phyloP scores from a whole-genome alignment of 202 grass and related monocot species.

The Saccharum hybrid region DNA sequence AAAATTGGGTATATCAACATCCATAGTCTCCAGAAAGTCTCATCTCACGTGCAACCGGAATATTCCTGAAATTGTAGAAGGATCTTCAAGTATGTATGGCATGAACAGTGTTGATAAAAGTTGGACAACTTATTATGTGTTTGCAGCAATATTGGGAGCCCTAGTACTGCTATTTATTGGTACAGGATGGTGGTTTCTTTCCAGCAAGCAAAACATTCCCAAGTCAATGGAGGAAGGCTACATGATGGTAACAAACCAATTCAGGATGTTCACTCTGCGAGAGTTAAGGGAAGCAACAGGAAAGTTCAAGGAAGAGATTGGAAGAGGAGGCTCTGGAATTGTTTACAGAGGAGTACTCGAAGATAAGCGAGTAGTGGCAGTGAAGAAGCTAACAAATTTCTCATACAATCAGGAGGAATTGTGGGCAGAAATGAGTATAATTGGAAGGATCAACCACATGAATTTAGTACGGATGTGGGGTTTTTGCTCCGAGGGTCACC shows the following conservation, averaged over 20 bases:
- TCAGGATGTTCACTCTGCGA: conserved; percentile 63
- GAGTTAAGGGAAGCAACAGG: conserved; percentile 70
- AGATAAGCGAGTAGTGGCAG: conserved; percentile 73
- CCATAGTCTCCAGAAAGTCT: neutral
- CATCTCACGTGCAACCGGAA: conserved; percentile 6
- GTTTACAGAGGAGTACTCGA: conserved; percentile 79
- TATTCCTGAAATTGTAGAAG: neutral
- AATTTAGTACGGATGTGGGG: conserved; percentile 74
- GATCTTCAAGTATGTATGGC: conserved; percentile 30
- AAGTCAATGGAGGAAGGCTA: neutral
- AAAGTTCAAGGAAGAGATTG: conserved; percentile 86
- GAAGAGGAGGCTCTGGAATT: conserved; percentile 60
- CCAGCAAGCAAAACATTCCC: conserved; percentile 9
- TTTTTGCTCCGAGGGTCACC: conserved; percentile 56
- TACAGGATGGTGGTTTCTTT: conserved; percentile 2
- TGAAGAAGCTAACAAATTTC: conserved; percentile 64
- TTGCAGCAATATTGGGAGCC: conserved; percentile 39
- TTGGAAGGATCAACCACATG: conserved; percentile 76
- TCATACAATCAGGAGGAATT: conserved; percentile 69
- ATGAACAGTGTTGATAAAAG: conserved; percentile 6
- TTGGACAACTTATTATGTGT: conserved; percentile 46
- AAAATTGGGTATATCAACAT: neutral
- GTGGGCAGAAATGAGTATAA: conserved; percentile 72
- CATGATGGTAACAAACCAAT: conserved; percentile 45
- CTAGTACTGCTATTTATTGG: conserved; percentile 33